Conservation (phyloP, 2,329 filamentous ascomycete species). For the Rhytidhysteron rufulum region DNA sequence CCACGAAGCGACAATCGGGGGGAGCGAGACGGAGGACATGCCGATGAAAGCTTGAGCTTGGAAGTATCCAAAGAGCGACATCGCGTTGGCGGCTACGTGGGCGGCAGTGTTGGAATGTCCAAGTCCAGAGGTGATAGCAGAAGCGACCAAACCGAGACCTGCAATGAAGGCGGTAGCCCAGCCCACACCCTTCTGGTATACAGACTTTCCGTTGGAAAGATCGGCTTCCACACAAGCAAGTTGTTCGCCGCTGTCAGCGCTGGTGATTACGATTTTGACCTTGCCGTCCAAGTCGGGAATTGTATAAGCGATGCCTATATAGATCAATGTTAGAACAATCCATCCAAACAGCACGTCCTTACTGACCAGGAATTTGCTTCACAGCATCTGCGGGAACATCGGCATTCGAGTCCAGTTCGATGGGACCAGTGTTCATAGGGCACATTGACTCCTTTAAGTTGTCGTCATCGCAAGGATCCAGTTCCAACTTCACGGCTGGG, state of each 20-base stretch:
- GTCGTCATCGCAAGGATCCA: constrained; percentile 72
- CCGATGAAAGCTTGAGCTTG: constrained; percentile 91
- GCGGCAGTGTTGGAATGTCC: constrained; percentile 93
- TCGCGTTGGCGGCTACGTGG: constrained; percentile 87
- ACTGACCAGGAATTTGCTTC: constrained; percentile 62
- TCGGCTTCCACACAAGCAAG: constrained; percentile 85
- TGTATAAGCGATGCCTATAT: constrained; percentile 70
- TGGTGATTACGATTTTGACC: constrained; percentile 77
- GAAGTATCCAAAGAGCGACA: constrained; percentile 94
- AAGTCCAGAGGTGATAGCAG: constrained; percentile 82
- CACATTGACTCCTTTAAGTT: constrained; percentile 69
- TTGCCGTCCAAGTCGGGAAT: constrained; percentile 89
- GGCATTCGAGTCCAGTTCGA: constrained; percentile 72
- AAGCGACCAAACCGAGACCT: constrained; percentile 76
- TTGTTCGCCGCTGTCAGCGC: constrained; percentile 57
- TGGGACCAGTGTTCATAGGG: constrained; percentile 82
- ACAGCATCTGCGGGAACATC: constrained; percentile 54
- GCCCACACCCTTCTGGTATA: constrained; percentile 81
- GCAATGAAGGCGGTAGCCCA: constrained; percentile 88
- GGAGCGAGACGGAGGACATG: constrained; percentile 74
- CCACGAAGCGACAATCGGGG: constrained; percentile 87
- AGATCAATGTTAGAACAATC: constrained; percentile 14
- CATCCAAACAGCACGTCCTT: constrained; percentile 3
- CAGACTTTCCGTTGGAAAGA: constrained; percentile 88
- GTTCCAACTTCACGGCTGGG: constrained; percentile 59